A percentile compares a stretch with the other conserved stretches of the same genome.
These are phyloP conservation scores for Linnemannia elongata DNA, from an alignment of 192 early-diverging fungal genomes.

Conservation along the genomic window DNA sequence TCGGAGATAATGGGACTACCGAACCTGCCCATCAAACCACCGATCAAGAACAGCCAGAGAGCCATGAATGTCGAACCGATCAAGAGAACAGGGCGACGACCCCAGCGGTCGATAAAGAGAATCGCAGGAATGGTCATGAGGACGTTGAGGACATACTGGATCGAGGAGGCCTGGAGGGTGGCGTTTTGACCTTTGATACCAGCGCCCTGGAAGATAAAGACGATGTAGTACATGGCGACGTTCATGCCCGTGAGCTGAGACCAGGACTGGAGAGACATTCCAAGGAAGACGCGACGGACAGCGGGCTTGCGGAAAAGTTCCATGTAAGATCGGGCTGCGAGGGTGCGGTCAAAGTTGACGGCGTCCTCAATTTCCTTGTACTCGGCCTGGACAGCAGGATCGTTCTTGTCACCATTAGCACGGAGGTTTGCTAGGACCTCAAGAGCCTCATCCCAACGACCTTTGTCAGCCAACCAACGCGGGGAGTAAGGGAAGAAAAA, in stretches of 20 bases:
- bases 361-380: constrained; percentile 80
- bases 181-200: constrained; percentile 62
- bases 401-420: constrained; percentile 66
- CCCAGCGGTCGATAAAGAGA: constrained; percentile 82
- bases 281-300: constrained; percentile 72
- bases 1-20: constrained; percentile 21
- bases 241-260: constrained; percentile 92
- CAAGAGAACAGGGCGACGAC: constrained; percentile 84
- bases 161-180: constrained; percentile 70
- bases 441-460: constrained; percentile 76
- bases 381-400: constrained; percentile 70
- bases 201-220: constrained; percentile 54
- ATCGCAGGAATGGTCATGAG: constrained; percentile 89
- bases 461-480: constrained; percentile 83
- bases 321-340: constrained; percentile 71
- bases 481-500: constrained; percentile 87
- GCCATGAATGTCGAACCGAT: constrained; percentile 77
- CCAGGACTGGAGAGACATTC: constrained; percentile 78
- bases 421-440: constrained; percentile 76
- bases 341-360: constrained; percentile 73
- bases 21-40: constrained; percentile 62
- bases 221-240: constrained; percentile 84
- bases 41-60: constrained; percentile 74
- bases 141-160: constrained; percentile 86
- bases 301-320: constrained; percentile 68